Conservation (phyloP, 192 early-diverging fungal genomes). For the Funneliformis mosseae region DNA sequence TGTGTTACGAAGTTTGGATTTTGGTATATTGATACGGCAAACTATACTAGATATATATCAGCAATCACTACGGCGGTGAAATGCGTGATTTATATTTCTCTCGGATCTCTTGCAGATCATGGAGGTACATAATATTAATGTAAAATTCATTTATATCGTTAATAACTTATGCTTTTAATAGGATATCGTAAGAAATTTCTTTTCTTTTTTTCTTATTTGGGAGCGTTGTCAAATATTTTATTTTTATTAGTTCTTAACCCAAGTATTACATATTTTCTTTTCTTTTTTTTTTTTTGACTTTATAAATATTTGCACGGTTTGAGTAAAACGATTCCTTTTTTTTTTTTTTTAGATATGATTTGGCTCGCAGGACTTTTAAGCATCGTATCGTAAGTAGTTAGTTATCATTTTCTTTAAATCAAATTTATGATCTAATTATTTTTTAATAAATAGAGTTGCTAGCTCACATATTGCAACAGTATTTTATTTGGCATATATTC, state of each 20-base stretch:
- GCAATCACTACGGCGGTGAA: conserved; percentile 48
- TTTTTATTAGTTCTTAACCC: conserved; percentile 5
- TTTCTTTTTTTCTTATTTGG: too few relatives aligned
- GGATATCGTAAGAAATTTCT: too few relatives aligned
- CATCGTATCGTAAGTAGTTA: too few relatives aligned
- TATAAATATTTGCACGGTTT: not conserved
- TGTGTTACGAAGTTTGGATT: conserved; percentile 40
- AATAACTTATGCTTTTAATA: not conserved
- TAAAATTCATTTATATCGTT: not conserved
- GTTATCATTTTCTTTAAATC: too few relatives aligned
- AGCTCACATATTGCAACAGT: too few relatives aligned
- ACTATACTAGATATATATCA: conserved; percentile 44
- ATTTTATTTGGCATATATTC: too few relatives aligned
- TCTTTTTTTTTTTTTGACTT: conserved; percentile 30
- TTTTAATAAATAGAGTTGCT: too few relatives aligned
- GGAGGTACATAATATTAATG: conserved; percentile 31
- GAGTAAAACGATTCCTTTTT: not conserved
- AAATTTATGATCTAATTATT: too few relatives aligned
- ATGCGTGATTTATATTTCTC: conserved; percentile 48
- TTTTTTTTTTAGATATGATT: too few relatives aligned
- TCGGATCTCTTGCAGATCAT: conserved; percentile 53
- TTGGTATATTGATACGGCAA: conserved; percentile 39
- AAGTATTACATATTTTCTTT: not conserved
- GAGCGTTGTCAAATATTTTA: too few relatives aligned
- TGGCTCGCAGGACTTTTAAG: too few relatives aligned